These are phyloP conservation scores for Mucor racemosus DNA, from an alignment of 371 early-diverging fungal genomes.

Conservation along the genomic window DNA sequence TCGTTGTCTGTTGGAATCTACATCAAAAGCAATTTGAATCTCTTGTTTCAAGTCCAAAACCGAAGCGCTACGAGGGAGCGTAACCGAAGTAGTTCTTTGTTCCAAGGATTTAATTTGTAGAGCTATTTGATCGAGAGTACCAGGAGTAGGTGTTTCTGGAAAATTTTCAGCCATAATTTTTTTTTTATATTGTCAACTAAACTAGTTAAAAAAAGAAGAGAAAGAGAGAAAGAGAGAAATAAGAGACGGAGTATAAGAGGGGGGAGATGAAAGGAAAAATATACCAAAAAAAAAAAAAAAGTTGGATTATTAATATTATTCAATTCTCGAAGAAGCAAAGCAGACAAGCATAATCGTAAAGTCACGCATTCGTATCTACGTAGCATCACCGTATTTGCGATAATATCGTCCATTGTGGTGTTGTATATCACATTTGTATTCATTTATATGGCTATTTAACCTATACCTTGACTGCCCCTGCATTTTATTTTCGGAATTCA, in stretches of 20 bases:
- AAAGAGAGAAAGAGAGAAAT: neutral
- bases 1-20: conserved; percentile 60
- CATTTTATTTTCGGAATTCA: neutral
- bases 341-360: neutral
- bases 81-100: conserved; percentile 58
- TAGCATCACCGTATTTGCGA: neutral
- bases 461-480: neutral
- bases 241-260: neutral
- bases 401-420: too few species aligned
- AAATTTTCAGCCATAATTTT: conserved; percentile 10
- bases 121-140: conserved; percentile 36
- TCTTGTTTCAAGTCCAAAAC: conserved; percentile 61
- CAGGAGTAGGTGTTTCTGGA: conserved; percentile 17
- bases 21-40: conserved; percentile 55
- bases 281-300: too few species aligned
- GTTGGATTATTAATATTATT: neutral
- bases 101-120: conserved; percentile 62
- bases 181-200: neutral
- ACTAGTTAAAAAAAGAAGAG: neutral
- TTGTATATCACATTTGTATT: neutral
- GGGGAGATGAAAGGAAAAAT: too few species aligned
- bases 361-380: neutral
- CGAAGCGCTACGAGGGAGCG: conserved; percentile 53
- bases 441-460: neutral
- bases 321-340: neutral